Conservation (phyloP, 2,329 filamentous ascomycete species). For the Alternaria tenuissima region DNA sequence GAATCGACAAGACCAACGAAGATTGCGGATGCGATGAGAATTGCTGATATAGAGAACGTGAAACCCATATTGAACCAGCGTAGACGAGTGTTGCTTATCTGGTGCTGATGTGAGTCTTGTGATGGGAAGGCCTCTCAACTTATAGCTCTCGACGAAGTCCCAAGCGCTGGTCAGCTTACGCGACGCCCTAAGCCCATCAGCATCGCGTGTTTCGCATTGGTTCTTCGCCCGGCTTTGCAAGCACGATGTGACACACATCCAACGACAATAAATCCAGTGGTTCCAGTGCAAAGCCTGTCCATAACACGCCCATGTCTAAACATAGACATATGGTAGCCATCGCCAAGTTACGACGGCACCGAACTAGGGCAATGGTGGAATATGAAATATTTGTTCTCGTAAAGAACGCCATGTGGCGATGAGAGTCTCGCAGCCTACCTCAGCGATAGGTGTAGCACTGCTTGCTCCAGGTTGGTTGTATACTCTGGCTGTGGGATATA, state of each 20-base stretch:
- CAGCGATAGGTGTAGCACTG: not conserved
- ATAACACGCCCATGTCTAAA: not conserved
- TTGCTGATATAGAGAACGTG: slow-evolving; percentile 1
- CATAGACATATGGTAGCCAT: not conserved
- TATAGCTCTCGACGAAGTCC: not conserved
- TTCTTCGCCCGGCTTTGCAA: too few species aligned
- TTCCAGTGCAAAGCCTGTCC: not conserved
- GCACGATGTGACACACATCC: not conserved
- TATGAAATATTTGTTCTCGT: not conserved
- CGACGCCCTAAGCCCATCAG: not conserved
- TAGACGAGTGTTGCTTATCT: not conserved
- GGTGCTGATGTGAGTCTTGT: not conserved
- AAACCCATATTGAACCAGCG: not conserved
- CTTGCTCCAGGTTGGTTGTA: not conserved
- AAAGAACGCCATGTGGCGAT: not conserved
- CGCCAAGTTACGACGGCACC: not conserved
- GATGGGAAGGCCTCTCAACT: not conserved
- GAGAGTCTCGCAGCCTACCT: not conserved
- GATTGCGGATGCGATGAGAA: slow-evolving; percentile 5
- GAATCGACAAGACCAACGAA: slow-evolving; percentile 15
- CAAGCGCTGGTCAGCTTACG: not conserved
- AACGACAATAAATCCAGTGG: not conserved
- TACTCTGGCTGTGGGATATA: slow-evolving; percentile 2
- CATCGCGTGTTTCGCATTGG: not conserved
- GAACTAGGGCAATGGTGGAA: not conserved